Evolutionary conservation across 179 eudicot genomes (phyloP).

Genomic region (Beta macrorhiza): DNA sequence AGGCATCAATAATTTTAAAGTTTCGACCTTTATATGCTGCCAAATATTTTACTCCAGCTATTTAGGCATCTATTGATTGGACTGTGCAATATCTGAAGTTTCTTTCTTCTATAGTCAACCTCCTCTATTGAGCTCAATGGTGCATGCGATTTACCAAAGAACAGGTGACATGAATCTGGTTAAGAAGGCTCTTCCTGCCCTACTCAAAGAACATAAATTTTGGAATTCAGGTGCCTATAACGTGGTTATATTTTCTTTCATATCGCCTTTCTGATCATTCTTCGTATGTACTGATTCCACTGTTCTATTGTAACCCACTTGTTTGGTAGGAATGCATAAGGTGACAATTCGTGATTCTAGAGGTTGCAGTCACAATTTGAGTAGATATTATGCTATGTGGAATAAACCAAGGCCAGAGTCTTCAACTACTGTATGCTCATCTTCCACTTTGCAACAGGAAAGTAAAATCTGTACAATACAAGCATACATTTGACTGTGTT

Average conservation of each 20-base stretch:
- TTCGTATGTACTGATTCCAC: background rate
- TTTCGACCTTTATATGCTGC: background rate
- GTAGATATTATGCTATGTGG: slow-evolving; percentile 94
- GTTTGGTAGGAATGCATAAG: slow-evolving; percentile 64
- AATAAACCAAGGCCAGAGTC: slow-evolving; percentile 93
- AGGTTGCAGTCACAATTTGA: slow-evolving; percentile 54
- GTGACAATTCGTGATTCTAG: slow-evolving; percentile 57
- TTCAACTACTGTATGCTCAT: slow-evolving; percentile 56
- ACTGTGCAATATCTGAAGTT: slow-evolving; percentile 15
- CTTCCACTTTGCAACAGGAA: slow-evolving; percentile 6
- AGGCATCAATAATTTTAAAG: background rate
- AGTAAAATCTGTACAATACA: background rate
- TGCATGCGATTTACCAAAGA: slow-evolving; percentile 55
- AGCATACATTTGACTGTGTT: background rate
- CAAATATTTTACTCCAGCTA: background rate
- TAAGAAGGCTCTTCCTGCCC: slow-evolving; percentile 59
- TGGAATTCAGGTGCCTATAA: slow-evolving; percentile 72
- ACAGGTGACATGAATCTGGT: slow-evolving; percentile 58
- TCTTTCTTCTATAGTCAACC: slow-evolving; percentile 68
- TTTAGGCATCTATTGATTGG: background rate
- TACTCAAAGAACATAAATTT: slow-evolving; percentile 67
- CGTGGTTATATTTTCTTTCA: slow-evolving; percentile 5
- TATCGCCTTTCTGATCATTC: background rate
- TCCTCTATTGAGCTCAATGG: slow-evolving; percentile 85
- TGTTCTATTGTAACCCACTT: background rate